Base-by-base conservation (phyloP, 2,329 filamentous ascomycete genomes). In the Herpotrichia juniperi region DNA sequence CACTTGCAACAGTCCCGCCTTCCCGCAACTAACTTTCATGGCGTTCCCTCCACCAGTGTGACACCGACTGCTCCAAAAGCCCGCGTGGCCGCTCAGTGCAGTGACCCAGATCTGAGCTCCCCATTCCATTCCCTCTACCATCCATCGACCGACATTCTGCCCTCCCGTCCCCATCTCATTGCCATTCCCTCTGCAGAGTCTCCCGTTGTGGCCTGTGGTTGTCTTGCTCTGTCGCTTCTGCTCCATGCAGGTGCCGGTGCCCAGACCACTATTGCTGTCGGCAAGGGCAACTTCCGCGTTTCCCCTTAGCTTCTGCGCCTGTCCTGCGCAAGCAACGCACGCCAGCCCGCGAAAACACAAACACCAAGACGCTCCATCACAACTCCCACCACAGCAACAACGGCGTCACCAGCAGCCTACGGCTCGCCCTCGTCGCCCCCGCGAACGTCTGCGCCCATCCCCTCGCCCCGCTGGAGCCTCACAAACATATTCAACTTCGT, bases 401-500 rank as follows among this genome's bases (percentile, higher is more conserved):
- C 61, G 58, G 61, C 61, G 46, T 55, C 57, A 43, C 49, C 53
- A 43, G 43, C 56, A 40, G 34, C 54, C 51, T 44, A 48, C 47
- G 39, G 48, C 52, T 61, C 64, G 49, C 59, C 66, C 57, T 51
- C 65, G 53, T 60, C 55, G 52, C 50, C 66, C 62, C 51, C 67
- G 63, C 58, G 59, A 54, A 44, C 62, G 60, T 45, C 62, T 64
- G 54, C 63, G 58, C 47, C 59, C 31, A n/a, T 43, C 39, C 19
- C 31, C 12, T 12, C 50, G 17, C 54, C 53, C 61, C 73, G 73
- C 65, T 75, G 73, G 73, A 73, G 69, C 56, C 61, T 75, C 51
- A 74, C 73, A n/a, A 72, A 72, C 65, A 64, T 76, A 66, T 75
- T 75, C 66, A 66, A 61, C 61, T 62, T 73, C 63, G 64, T 71